These are phyloP conservation scores for Leishmania turanica DNA, from an alignment of 208 protist species.

Conservation along the genomic window DNA sequence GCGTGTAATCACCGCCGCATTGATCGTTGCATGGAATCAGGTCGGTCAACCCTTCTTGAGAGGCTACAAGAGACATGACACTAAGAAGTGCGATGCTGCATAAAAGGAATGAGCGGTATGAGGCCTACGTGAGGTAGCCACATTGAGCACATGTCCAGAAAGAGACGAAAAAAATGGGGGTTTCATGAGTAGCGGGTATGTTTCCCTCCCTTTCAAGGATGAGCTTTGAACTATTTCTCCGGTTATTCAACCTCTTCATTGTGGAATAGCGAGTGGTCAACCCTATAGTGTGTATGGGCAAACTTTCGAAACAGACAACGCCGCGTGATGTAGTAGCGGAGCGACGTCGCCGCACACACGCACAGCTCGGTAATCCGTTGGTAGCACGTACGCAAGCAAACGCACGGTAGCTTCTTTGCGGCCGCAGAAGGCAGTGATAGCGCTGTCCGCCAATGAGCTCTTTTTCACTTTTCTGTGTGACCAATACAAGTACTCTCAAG, in stretches of 20 bases:
- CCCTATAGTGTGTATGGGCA: neutral
- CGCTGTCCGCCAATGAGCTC: neutral
- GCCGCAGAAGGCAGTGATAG: neutral
- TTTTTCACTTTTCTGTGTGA: neutral
- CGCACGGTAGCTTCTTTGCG: neutral
- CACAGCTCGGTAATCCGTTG: conserved; percentile 1
- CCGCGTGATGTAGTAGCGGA: neutral
- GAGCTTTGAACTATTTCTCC: neutral
- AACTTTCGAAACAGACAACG: neutral
- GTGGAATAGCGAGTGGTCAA: neutral
- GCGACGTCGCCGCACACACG: neutral
- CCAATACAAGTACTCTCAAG: conserved; percentile 10
- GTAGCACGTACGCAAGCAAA: conserved; percentile 11
- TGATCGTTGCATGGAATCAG: conserved; percentile 82
- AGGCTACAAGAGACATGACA: conserved; percentile 60
- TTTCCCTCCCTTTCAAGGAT: neutral
- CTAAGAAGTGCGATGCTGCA: neutral
- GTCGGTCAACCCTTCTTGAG: conserved; percentile 64
- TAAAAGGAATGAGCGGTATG: neutral
- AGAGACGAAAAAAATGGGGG: conserved; percentile 3
- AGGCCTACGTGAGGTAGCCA: neutral
- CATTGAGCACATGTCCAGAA: neutral
- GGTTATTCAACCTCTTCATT: neutral
- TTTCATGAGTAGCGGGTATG: neutral
- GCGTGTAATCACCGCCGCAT: conserved; percentile 80